These are phyloP conservation scores for Limonium bicolor DNA, from an alignment of 148 eudicot genomes.

Conservation along the genomic window DNA sequence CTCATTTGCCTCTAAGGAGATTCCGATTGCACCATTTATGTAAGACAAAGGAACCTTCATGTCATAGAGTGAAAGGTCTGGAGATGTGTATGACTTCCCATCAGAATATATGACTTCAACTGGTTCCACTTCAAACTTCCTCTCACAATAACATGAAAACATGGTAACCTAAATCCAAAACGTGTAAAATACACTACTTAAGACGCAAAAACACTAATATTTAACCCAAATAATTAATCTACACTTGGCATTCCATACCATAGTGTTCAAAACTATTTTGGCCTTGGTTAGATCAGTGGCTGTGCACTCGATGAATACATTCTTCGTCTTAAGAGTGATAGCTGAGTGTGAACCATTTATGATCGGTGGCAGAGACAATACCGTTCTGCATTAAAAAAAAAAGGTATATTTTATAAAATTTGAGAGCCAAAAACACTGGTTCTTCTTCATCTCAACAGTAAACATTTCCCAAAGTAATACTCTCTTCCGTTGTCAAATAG, in stretches of 20 bases:
- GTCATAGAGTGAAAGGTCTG: conserved; percentile 59
- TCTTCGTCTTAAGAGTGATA: conserved; percentile 68
- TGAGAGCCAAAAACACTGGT: too few relatives aligned
- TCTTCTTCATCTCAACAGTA: too few relatives aligned
- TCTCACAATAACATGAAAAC: conserved; percentile 75
- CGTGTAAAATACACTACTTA: too few relatives aligned
- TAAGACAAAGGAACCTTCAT: conserved; percentile 76
- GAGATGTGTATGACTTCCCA: conserved; percentile 54
- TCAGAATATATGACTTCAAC: conserved; percentile 68
- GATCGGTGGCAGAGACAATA: conserved; percentile 87
- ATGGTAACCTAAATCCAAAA: conserved; percentile 62
- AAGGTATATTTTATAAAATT: neutral
- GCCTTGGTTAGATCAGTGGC: conserved; percentile 97
- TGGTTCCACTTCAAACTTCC: conserved; percentile 82
- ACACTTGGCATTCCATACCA: conserved; percentile 40
- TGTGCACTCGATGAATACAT: conserved; percentile 94
- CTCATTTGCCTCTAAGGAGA: conserved; percentile 62
- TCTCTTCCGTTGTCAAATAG: too few relatives aligned
- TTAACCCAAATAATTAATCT: too few relatives aligned
- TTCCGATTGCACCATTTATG: conserved; percentile 56
- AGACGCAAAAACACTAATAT: too few relatives aligned
- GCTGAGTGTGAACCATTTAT: conserved; percentile 97
- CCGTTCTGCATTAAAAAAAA: conserved; percentile 50
- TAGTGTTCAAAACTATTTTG: conserved; percentile 80
- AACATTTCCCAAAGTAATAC: too few relatives aligned